phyloP scores from a whole-genome alignment of 768 basidiomycete genomes.

The Boletus pseudo-olivaceus region DNA sequence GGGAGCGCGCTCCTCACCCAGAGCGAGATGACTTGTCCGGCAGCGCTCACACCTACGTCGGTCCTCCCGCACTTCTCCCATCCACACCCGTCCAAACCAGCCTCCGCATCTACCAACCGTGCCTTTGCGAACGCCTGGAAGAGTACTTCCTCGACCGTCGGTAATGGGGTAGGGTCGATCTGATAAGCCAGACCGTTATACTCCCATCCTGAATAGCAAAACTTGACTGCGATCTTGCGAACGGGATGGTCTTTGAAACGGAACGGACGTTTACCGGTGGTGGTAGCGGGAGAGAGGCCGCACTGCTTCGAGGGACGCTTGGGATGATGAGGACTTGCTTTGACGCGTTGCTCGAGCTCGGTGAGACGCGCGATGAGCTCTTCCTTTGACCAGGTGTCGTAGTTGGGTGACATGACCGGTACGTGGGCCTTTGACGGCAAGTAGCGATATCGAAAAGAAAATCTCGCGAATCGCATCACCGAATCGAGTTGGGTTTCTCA shows the following conservation, averaged over 20 bases:
- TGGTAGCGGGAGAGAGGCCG: conserved; percentile 9
- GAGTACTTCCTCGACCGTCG: conserved; percentile 88
- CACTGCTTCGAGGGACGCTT: conserved; percentile 6
- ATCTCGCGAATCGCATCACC: conserved; percentile 31
- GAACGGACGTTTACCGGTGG: conserved; percentile 41
- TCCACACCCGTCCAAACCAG: conserved; percentile 79
- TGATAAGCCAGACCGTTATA: conserved; percentile 92
- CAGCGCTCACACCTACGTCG: conserved; percentile 91
- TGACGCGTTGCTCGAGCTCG: conserved; percentile 45
- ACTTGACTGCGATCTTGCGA: conserved; percentile 91
- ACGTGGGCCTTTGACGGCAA: conserved; percentile 27
- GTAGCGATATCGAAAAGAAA: conserved; percentile 33
- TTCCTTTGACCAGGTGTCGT: conserved; percentile 60
- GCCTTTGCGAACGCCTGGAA: conserved; percentile 77
- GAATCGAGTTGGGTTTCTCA: not conserved
- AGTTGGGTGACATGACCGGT: conserved; percentile 39
- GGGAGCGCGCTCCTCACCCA: conserved; percentile 77
- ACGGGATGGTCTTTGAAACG: conserved; percentile 65
- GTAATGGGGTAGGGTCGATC: conserved; percentile 60
- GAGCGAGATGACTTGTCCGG: conserved; percentile 88
- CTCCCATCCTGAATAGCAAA: conserved; percentile 89
- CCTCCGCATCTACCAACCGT: conserved; percentile 68
- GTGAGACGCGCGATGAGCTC: conserved; percentile 65
- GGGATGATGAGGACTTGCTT: conserved; percentile 9
- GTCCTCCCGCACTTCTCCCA: conserved; percentile 94